These are phyloP conservation scores for Xanthoconium stramineum DNA, from an alignment of 768 basidiomycete species.

Conservation along the genomic window DNA sequence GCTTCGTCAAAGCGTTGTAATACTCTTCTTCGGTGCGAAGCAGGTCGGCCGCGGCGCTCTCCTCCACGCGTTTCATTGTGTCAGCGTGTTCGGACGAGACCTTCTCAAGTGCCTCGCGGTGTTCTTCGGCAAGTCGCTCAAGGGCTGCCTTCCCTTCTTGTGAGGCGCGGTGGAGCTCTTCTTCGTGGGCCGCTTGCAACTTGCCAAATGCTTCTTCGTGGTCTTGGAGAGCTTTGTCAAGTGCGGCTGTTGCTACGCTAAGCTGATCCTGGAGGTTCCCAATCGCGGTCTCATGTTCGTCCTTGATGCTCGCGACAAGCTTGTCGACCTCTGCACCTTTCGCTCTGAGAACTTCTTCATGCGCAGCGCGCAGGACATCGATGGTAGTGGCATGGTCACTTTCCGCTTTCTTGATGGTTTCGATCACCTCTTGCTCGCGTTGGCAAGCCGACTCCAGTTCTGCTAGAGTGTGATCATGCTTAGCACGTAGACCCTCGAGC, in stretches of 20 bases:
- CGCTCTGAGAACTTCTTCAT: slow-evolving; percentile 40
- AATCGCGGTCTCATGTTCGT: slow-evolving; percentile 44
- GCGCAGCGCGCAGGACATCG: slow-evolving; percentile 43
- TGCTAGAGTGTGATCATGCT: slow-evolving; percentile 51
- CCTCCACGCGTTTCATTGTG: slow-evolving; percentile 57
- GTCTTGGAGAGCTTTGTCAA: slow-evolving; percentile 50
- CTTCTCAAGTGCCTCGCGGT: slow-evolving; percentile 50
- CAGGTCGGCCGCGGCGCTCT: slow-evolving; percentile 51
- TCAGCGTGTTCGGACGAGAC: slow-evolving; percentile 53
- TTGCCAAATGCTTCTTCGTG: slow-evolving; percentile 61
- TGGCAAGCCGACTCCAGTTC: slow-evolving; percentile 54
- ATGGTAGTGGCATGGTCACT: slow-evolving; percentile 47
- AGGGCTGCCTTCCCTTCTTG: slow-evolving; percentile 54
- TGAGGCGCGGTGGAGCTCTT: slow-evolving; percentile 49
- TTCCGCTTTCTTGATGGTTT: slow-evolving; percentile 48
- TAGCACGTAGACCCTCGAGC: slow-evolving; percentile 67
- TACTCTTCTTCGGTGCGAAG: slow-evolving; percentile 78
- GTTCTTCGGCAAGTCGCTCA: slow-evolving; percentile 47
- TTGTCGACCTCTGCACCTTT: slow-evolving; percentile 42
- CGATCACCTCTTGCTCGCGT: slow-evolving; percentile 54
- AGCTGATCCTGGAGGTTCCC: slow-evolving; percentile 43
- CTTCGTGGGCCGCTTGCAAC: slow-evolving; percentile 52
- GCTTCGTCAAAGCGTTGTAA: slow-evolving; percentile 74
- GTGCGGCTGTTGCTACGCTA: slow-evolving; percentile 37
- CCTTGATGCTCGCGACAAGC: slow-evolving; percentile 45